These are phyloP conservation scores for Vinca minor DNA, from an alignment of 257 asterid genomes.

Conservation along the genomic window DNA sequence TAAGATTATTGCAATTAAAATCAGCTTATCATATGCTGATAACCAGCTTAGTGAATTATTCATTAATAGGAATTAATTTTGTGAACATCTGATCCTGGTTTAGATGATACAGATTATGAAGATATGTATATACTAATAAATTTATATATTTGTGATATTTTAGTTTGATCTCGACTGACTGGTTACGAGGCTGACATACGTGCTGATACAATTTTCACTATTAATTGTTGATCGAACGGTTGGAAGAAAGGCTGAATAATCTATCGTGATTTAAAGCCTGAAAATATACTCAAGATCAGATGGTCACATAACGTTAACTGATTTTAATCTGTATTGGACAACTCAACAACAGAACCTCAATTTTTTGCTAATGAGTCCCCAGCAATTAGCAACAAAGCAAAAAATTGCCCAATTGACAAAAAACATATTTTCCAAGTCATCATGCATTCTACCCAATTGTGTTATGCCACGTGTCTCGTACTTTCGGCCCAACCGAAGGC, in stretches of 20 bases:
- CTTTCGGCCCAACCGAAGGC: slow-evolving; percentile 4
- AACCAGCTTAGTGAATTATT: background rate
- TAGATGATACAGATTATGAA: background rate
- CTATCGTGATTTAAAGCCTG: slow-evolving; percentile 72
- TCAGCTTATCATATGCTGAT: background rate
- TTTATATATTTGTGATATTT: background rate
- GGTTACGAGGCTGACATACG: no score
- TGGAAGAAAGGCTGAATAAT: no score
- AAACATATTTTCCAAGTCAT: slow-evolving; percentile 24
- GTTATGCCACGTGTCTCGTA: slow-evolving; percentile 30
- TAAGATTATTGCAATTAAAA: background rate
- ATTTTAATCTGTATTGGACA: slow-evolving; percentile 64
- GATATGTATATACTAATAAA: background rate
- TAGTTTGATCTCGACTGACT: no score
- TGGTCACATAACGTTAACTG: slow-evolving; percentile 77
- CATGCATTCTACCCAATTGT: slow-evolving; percentile 44
- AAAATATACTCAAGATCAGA: slow-evolving; percentile 55
- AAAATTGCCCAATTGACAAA: background rate
- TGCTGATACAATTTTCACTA: no score
- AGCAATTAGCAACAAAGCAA: background rate
- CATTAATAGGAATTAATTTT: background rate
- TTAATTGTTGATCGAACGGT: no score
- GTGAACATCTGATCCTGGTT: background rate
- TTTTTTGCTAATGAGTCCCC: slow-evolving; percentile 26
- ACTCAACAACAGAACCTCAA: slow-evolving; percentile 35